These are phyloP conservation scores for Camptophora hylomeconis DNA, from an alignment of 2,329 filamentous ascomycete genomes.

Conservation along the genomic window DNA sequence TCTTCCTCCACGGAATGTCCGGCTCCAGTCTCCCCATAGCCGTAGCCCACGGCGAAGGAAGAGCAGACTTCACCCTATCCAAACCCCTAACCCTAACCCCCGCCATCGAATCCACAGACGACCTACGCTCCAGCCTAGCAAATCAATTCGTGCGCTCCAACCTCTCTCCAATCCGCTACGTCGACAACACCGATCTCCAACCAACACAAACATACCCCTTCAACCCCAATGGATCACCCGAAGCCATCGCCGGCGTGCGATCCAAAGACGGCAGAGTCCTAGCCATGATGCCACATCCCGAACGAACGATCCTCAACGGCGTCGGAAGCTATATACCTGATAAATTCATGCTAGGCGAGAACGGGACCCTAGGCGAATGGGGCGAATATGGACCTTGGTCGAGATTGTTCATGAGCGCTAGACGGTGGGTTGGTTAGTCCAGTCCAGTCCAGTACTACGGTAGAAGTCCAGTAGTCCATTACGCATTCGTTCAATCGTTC, in stretches of 20 bases:
- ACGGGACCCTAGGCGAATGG: conserved; percentile 43
- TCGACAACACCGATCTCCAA: conserved; percentile 61
- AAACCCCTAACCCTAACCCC: conserved; percentile 24
- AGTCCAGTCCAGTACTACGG: not conserved
- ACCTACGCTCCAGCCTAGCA: conserved; percentile 23
- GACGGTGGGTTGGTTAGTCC: conserved; percentile 66
- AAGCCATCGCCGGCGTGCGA: conserved; percentile 67
- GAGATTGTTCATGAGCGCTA: conserved; percentile 73
- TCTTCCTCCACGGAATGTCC: conserved; percentile 83
- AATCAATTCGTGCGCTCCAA: conserved; percentile 47
- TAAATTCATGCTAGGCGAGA: conserved; percentile 30
- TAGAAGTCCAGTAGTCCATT: no score
- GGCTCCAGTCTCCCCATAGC: conserved; percentile 72
- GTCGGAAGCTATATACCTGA: conserved; percentile 64
- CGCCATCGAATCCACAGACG: conserved; percentile 2
- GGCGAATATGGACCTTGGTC: conserved; percentile 77
- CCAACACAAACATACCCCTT: conserved; percentile 74
- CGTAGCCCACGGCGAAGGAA: conserved; percentile 82
- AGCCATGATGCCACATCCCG: conserved; percentile 87
- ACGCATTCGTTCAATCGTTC: no score
- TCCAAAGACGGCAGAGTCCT: conserved; percentile 67
- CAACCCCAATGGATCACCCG: conserved; percentile 78
- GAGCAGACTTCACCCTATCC: conserved; percentile 49
- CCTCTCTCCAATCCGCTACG: conserved; percentile 66
- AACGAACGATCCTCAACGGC: conserved; percentile 73